Base-by-base conservation (phyloP, 2,329 filamentous ascomycete genomes). In the Pestalotiopsis sp. region DNA sequence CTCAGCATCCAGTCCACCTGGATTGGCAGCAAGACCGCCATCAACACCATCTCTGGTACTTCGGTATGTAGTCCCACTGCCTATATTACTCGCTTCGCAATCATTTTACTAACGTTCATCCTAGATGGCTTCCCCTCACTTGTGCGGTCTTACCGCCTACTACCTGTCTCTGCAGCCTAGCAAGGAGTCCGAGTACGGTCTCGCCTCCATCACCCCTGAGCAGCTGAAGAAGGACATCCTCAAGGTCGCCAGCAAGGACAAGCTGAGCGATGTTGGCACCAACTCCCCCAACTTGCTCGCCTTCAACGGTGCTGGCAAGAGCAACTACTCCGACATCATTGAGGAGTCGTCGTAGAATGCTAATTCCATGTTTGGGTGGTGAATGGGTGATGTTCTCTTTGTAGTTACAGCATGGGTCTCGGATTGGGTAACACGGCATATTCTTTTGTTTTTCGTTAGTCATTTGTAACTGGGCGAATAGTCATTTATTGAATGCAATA, bases 1-100 rank as follows among this genome's bases (percentile, higher is more conserved):
- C 89, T 98, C 78, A 97, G 94, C 91, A 97, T 99, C 78, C 90
- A 93, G 77, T 99, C 96, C 73, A 98, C 96, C 81, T 99, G 96
- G 96, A 97, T 97, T 77, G 96, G 97, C 80, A 95, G 92, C 90
- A 93, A 96, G 83, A 91, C 95, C 78, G 95, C 96, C 78, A 90
- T 94, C 86, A 99, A 99, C 91, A 98, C 94, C 85, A 99, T 99
- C 86, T 98, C 95, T 57, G 96, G 96, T 82, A 99, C 96, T 74
- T 99, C 96, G 25, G 59, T 62, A 62, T 36, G 59, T 62, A 36
- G 14, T 39, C 12, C 17, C 13, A 41, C 4, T 9, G 14, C 20
- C 27, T 0, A 12, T 14, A 11, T 39, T 14, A 5, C 27, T 62
- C 11, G n/a, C 25, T 13, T 23, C 4, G 17, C 17, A 20, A 20